Evolutionary conservation across 495 filamentous ascomycete genomes (phyloP).

Genomic region (Penicillium flavigenum): DNA sequence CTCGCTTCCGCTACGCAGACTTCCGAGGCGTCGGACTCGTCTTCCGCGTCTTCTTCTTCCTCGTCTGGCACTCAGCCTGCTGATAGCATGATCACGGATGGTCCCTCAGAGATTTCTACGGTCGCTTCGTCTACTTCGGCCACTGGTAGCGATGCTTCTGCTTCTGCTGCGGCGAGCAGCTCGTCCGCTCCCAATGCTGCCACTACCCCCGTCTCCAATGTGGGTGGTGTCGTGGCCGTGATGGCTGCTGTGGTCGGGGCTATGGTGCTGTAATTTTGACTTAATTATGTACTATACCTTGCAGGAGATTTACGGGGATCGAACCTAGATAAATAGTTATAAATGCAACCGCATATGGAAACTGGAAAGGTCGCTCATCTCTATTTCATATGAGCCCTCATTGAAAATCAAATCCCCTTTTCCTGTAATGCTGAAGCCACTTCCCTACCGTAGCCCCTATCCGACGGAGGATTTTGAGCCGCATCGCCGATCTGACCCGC

Average conservation of each 20-base stretch:
- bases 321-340: background rate
- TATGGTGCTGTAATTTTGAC: conserved; percentile 17
- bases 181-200: conserved; percentile 18
- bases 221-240: conserved; percentile 19
- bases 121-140: conserved; percentile 10
- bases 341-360: background rate
- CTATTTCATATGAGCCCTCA: conserved; percentile 18
- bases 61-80: conserved; percentile 9
- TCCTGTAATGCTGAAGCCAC: too few species aligned
- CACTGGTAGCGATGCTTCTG: conserved; percentile 11
- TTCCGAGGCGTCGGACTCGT: background rate
- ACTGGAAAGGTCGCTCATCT: background rate
- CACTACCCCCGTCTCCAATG: conserved; percentile 4
- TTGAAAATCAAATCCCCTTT: conserved; percentile 43
- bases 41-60: conserved; percentile 19
- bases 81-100: conserved; percentile 20
- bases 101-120: conserved; percentile 1
- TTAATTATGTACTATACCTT: background rate
- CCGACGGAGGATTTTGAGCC: conserved; percentile 49
- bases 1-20: conserved; percentile 1
- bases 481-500: conserved; percentile 66
- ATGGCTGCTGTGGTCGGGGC: conserved; percentile 36
- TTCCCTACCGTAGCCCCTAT: background rate
- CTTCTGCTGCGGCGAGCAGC: conserved; percentile 15
- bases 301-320: background rate